Base-by-base conservation (phyloP, 805 yeast species). In the Pichia scutulata region DNA sequence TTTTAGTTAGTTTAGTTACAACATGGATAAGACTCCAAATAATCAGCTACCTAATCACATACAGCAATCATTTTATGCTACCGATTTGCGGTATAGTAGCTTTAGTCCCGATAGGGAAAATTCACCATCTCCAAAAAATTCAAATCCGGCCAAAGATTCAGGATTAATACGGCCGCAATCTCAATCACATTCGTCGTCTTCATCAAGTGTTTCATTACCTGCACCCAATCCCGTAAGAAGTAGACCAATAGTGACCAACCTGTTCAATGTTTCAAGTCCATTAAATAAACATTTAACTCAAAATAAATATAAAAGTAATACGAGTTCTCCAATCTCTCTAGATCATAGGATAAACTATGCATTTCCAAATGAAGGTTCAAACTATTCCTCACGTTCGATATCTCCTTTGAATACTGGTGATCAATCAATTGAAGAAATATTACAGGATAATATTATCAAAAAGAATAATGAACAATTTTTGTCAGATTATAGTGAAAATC, bases 371-470 rank as follows among this genome's bases (percentile, higher is more conserved):
- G 41, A 36, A 18, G 16, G n/a, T 13, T 41, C 48, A 7, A 41
- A 44, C 18, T 26, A 28, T n/a, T 48, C 47, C 1, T 40, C 51
- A 30, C 30, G 51, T 14, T 48, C 51, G 12, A 23, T 48, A n/a
- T 48, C 51, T 22, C 51, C 51, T 4, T 25, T 44, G 13, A 43
- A 47, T 36, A 37, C 50, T 4, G 46, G 26, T 19, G 46, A 47
- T 19, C 24, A 23, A 18, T 47, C 41, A 30, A 47, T 41, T 10
- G 45, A 41, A 19, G 37, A 41, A 37, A 28, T 26, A 22, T 9
- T 26, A 7, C 19, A n/a, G 14, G 30, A 43, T 8, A 37, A 37
- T 33, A 14, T 14, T 19, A 33, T 28, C 5, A 30, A 33, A 1
- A 21, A 9, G 2, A 43, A 21, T 21, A 44, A 37, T 12, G 40